Percentiles rank a stretch among this genome's conserved stretches.
Conservation (phyloP, 2,329 filamentous ascomycete genomes). For the Botrytis aclada region DNA sequence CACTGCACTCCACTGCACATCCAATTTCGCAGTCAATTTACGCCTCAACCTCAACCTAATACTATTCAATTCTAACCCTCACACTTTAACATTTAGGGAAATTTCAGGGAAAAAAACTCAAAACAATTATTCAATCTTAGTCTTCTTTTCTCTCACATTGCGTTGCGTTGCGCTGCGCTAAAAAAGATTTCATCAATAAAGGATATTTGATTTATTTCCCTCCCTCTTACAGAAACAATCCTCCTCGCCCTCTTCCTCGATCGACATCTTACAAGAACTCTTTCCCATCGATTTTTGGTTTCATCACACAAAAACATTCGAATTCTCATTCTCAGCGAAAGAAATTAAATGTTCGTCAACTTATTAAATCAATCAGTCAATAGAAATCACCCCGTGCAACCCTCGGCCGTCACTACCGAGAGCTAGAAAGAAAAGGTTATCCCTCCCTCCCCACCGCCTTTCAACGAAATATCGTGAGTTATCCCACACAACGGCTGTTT, state of each 20-base stretch:
- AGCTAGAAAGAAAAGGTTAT: constrained; percentile 19
- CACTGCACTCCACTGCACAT: neutral
- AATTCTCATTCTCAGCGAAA: neutral
- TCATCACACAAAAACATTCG: neutral
- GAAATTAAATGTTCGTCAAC: neutral
- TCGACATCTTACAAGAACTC: neutral
- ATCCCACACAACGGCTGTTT: constrained; percentile 26
- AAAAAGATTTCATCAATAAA: neutral
- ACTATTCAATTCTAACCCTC: neutral
- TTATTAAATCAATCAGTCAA: constrained; percentile 1
- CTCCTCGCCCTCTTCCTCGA: neutral
- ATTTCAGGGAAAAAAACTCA: neutral
- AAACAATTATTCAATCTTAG: neutral
- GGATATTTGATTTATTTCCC: neutral
- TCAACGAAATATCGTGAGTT: constrained; percentile 30
- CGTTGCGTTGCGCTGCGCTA: neutral
- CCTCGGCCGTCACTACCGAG: constrained; percentile 31
- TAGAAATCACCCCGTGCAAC: neutral
- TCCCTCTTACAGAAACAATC: neutral
- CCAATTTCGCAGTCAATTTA: neutral
- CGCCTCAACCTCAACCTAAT: neutral
- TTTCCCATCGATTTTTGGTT: neutral
- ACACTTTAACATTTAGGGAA: neutral
- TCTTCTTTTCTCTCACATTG: neutral
- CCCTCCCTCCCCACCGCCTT: constrained; percentile 22